Conservation (phyloP, 148 eudicot species). For the Dianthus caryophyllus region DNA sequence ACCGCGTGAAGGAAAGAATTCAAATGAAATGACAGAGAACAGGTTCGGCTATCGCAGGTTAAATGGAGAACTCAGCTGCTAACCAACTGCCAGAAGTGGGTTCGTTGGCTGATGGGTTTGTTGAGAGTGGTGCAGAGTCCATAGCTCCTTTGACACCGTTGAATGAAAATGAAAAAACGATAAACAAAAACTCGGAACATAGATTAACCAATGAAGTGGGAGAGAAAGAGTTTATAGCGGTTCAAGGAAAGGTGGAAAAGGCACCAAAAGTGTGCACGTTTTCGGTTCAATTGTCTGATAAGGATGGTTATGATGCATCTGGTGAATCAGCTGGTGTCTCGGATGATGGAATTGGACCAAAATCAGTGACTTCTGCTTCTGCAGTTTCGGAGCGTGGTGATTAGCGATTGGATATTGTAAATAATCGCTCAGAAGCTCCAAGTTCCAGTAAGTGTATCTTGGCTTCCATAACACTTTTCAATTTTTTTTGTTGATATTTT, state of each 20-base stretch:
- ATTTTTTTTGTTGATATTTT: neutral
- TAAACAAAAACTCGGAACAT: conserved; percentile 35
- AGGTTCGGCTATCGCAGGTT: conserved; percentile 18
- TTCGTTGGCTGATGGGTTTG: conserved; percentile 88
- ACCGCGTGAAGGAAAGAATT: neutral
- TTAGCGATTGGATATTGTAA: conserved; percentile 11
- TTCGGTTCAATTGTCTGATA: conserved; percentile 39
- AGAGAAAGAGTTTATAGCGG: conserved; percentile 19
- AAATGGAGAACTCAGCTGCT: conserved; percentile 52
- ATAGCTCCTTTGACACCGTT: conserved; percentile 38
- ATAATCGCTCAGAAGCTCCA: conserved; percentile 24
- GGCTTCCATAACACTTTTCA: neutral
- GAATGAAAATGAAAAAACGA: conserved; percentile 30
- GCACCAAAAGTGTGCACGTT: conserved; percentile 32
- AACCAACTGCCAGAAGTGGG: conserved; percentile 74
- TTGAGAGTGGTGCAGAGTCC: conserved; percentile 48
- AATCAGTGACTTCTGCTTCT: conserved; percentile 20
- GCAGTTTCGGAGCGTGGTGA: conserved; percentile 13
- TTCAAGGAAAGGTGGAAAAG: conserved; percentile 32
- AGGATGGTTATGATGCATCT: conserved; percentile 34
- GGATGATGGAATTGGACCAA: conserved; percentile 23
- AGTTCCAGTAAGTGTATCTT: conserved; percentile 32
- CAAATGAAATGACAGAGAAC: neutral
- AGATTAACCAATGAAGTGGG: conserved; percentile 31
- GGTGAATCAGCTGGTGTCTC: conserved; percentile 34